A percentile compares a stretch with the other conserved stretches of the same genome.
These are phyloP conservation scores for Rhizopus sp. DNA, from an alignment of 371 early-diverging fungal species.

Conservation along the genomic window DNA sequence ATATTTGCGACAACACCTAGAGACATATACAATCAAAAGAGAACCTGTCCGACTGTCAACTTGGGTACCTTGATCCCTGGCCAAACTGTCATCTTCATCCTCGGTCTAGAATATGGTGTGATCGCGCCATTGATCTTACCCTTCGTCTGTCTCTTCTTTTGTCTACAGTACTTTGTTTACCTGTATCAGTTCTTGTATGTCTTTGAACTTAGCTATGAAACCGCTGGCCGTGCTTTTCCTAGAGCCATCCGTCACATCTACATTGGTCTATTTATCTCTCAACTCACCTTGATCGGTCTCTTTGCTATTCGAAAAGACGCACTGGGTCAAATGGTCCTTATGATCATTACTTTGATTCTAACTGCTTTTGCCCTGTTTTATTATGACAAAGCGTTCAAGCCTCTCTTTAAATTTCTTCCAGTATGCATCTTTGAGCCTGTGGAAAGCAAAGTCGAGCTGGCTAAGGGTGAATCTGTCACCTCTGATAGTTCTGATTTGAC, in stretches of 20 bases:
- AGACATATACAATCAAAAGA: slow-evolving; percentile 58
- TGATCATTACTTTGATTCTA: slow-evolving; percentile 52
- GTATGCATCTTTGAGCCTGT: slow-evolving; percentile 24
- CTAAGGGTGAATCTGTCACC: neutral
- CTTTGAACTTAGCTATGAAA: slow-evolving; percentile 59
- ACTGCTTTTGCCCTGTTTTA: slow-evolving; percentile 54
- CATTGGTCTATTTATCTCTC: slow-evolving; percentile 69
- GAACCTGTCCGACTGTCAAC: slow-evolving; percentile 40
- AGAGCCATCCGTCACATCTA: slow-evolving; percentile 68
- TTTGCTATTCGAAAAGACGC: slow-evolving; percentile 59
- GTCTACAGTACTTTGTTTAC: slow-evolving; percentile 74
- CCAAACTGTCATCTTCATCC: slow-evolving; percentile 70
- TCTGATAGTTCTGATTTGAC: slow-evolving; percentile 1
- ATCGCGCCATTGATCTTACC: slow-evolving; percentile 82
- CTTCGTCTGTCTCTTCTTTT: slow-evolving; percentile 76
- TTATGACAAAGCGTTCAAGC: slow-evolving; percentile 66
- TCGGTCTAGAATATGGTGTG: slow-evolving; percentile 73
- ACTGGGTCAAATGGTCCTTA: slow-evolving; percentile 53
- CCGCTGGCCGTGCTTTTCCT: slow-evolving; percentile 75
- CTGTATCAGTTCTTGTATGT: slow-evolving; percentile 81
- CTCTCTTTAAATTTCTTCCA: slow-evolving; percentile 69
- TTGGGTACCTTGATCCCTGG: slow-evolving; percentile 57
- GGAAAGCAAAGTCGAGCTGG: neutral
- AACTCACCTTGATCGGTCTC: slow-evolving; percentile 70
- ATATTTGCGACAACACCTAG: slow-evolving; percentile 78